phyloP scores from a whole-genome alignment of 2,329 filamentous ascomycete species.

The Intubia oerlemansii region DNA sequence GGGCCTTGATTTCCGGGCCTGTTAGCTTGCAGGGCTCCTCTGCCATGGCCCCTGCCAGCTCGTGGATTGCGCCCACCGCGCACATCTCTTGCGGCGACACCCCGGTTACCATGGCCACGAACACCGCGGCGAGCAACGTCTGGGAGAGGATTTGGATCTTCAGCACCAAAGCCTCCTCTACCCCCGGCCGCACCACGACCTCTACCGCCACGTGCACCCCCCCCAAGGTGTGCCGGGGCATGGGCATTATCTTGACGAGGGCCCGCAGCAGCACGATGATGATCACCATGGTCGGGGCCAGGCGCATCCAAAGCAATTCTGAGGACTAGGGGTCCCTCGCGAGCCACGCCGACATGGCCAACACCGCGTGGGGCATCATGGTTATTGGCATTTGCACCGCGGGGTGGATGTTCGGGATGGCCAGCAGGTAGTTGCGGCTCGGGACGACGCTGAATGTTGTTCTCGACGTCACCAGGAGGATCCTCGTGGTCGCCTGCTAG shows the following conservation, averaged over 20 bases:
- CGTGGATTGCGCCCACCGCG: neutral
- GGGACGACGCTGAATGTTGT: no score
- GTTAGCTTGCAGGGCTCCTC: no score
- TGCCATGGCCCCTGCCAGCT: neutral
- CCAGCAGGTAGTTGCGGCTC: no score
- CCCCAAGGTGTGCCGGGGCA: no score
- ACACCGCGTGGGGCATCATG: no score
- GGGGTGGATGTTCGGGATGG: no score
- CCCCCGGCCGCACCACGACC: constrained; percentile 1
- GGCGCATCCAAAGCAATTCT: constrained; percentile 21
- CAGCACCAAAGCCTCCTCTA: no score
- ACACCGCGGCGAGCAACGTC: neutral
- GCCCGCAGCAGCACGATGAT: neutral
- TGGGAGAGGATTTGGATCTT: no score
- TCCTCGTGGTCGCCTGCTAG: no score
- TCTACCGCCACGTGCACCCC: neutral
- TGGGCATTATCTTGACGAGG: neutral
- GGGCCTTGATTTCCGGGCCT: no score
- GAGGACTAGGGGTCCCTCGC: constrained; percentile 34
- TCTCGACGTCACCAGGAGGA: no score
- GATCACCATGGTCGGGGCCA: neutral
- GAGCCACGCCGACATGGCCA: constrained; percentile 22
- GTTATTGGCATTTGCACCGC: no score
- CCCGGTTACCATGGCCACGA: neutral
- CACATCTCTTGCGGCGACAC: neutral